Evolutionary conservation across 2,329 filamentous ascomycete species (phyloP), one percentile per base, ranked within the genome.

Genomic region (Fusarium sambucinum): DNA sequence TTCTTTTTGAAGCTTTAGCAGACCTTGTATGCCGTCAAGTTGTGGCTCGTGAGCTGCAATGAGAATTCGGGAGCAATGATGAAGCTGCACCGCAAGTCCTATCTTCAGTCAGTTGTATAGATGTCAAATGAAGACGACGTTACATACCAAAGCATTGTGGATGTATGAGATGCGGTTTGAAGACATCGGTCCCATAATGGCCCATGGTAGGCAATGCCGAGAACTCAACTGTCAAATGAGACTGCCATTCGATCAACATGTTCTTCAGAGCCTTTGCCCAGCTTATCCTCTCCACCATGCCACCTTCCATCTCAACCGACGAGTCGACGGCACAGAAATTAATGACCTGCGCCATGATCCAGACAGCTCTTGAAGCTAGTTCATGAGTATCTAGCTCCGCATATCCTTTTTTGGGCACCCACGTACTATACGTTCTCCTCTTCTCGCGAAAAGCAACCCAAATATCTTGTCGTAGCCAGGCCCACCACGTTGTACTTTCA

Each of bases 391-490:
- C 80, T 37, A 89, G 79, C 4, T 81, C 79, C 6, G 78, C 72
- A 38, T 85, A 82, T 1, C 80, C 77, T 58, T 82, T 84, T 10
- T 80, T 83, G 0, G 87, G 87, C 42, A 80, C 80, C 86, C 87
- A 90, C 48, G 88, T 87, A 33, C 82, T 89, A 63, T 89, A 82
- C 4, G 84, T 83, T 10, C 83, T 80, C 6, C 88, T 78, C 23
- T 81, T 80, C 71, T 89, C 87, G 1, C 86, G 81, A 66, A 89
- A 89, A 0, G 87, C 87, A 3, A 86, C 87, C 87, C 87, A 90
- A 0, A 88, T 82, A 71, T 90, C 88, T 71, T 90, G 88, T n/a
- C 86, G 80, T 5, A 90, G 77, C 88, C 88, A 90, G 1, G 85
- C 83, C 88, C 88, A 90, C 88, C 88, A 90, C 0, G 87, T 85